Evolutionary conservation across 169 alveolate species (phyloP).

Genomic region (Eimeria acervulina): DNA sequence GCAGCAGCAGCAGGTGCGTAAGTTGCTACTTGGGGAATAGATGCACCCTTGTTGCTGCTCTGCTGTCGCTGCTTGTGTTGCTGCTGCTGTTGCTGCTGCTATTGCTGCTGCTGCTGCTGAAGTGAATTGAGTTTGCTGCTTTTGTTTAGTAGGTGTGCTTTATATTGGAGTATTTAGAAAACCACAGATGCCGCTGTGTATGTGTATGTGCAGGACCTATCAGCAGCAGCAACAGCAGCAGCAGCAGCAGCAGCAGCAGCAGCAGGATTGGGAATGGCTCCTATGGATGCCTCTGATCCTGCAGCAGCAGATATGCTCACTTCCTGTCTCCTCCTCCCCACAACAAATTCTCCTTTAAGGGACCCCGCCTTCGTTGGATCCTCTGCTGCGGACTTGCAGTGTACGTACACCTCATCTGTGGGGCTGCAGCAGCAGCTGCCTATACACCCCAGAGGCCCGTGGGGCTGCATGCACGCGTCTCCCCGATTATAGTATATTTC

Average conservation of each 20-base stretch:
- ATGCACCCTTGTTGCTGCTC: neutral
- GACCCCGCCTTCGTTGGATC: neutral
- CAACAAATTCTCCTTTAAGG: slow-evolving; percentile 9
- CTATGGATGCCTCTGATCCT: neutral
- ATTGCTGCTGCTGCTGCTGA: slow-evolving; percentile 17
- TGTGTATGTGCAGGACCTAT: neutral
- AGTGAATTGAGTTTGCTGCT: neutral
- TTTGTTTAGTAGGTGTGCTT: too few species aligned
- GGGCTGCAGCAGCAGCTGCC: too few species aligned
- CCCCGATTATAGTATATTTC: too few species aligned
- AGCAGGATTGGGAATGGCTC: neutral
- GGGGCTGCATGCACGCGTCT: too few species aligned
- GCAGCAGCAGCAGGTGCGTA: neutral
- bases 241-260: slow-evolving; percentile 59
- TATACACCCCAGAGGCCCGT: neutral
- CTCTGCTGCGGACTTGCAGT: neutral
- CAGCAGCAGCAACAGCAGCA: slow-evolving; percentile 3
- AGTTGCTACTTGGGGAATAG: neutral
- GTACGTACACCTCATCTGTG: neutral
- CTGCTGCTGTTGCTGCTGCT: slow-evolving; percentile 28
- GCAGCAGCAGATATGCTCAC: neutral
- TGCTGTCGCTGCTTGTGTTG: neutral
- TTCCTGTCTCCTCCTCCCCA: slow-evolving; percentile 5
- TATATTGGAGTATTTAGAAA: too few species aligned
- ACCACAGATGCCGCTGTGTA: too few species aligned